Percentiles rank a stretch among this genome's conserved stretches.
Evolutionary conservation across 345 rosid species (phyloP).

Genomic region (Dipteronia sinensis): DNA sequence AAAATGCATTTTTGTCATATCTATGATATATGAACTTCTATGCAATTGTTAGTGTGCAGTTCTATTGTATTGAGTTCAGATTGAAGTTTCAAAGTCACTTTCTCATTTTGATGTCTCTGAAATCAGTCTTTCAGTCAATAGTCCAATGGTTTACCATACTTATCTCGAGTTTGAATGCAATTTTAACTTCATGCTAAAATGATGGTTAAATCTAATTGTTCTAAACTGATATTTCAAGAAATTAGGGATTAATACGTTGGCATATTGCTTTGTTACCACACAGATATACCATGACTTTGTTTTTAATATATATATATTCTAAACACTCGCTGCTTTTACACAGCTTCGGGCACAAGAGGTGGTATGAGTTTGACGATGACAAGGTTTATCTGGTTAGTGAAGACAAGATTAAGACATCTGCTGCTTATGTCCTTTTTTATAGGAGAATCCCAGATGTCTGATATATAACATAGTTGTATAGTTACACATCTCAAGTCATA

Average conservation of each 20-base stretch:
- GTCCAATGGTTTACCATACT: too few species aligned
- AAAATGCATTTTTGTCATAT: too few species aligned
- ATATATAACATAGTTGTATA: not conserved
- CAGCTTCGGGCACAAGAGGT: constrained; percentile 56
- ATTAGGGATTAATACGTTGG: not conserved
- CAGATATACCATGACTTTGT: not conserved
- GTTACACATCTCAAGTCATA: not conserved
- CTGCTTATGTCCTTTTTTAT: constrained; percentile 74
- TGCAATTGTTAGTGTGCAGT: too few species aligned
- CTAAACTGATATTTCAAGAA: not conserved
- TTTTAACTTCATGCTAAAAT: too few species aligned
- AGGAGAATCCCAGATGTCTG: constrained; percentile 36
- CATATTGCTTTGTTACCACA: not conserved
- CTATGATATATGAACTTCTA: too few species aligned
- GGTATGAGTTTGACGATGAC: constrained; percentile 71
- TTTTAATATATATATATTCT: not conserved
- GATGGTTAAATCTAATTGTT: too few species aligned
- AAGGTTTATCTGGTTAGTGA: constrained; percentile 41
- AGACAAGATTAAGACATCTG: constrained; percentile 57
- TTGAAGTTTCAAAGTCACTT: too few species aligned
- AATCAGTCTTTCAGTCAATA: too few species aligned
- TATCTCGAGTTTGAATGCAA: too few species aligned
- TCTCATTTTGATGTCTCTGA: too few species aligned
- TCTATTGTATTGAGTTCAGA: too few species aligned
- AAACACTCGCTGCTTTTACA: constrained; percentile 18